Evolutionary conservation across 345 rosid genomes (phyloP).

Genomic region (Eucalyptus urophylla): DNA sequence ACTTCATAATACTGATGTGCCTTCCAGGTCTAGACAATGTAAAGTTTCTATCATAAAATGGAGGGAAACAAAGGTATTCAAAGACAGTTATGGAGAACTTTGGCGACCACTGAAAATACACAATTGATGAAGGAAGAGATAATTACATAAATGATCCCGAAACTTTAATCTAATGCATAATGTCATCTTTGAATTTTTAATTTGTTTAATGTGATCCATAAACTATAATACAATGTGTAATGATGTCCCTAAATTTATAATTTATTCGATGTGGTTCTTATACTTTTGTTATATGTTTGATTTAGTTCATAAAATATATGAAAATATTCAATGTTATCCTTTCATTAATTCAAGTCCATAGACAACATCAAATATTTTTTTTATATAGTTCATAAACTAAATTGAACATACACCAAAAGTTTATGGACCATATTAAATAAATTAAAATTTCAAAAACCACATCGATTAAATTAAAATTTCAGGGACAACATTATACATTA

Average conservation of each 20-base stretch:
- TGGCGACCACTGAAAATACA: background rate
- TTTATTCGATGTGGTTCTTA: background rate
- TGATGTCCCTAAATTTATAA: background rate
- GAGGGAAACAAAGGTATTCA: background rate
- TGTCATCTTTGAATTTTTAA: background rate
- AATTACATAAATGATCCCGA: background rate
- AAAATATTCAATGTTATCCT: background rate
- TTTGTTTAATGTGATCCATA: background rate
- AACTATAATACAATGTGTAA: background rate
- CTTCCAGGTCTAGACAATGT: background rate
- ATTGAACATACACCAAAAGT: background rate
- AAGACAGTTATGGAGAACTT: background rate
- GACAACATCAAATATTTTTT: background rate
- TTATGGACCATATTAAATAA: fast-evolving
- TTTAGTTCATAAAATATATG: background rate
- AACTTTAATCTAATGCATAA: background rate
- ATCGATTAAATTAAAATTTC: background rate
- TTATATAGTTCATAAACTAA: background rate
- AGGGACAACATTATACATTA: fast-evolving
- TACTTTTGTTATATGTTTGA: background rate
- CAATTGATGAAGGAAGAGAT: background rate
- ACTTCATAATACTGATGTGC: background rate
- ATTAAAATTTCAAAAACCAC: background rate
- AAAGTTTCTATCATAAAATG: background rate
- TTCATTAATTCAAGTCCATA: fast-evolving